A percentile compares a stretch with the other conserved stretches of the same genome.
These are phyloP conservation scores for Akanthomyces muscarius DNA, from an alignment of 2,329 filamentous ascomycete species.

Conservation along the genomic window DNA sequence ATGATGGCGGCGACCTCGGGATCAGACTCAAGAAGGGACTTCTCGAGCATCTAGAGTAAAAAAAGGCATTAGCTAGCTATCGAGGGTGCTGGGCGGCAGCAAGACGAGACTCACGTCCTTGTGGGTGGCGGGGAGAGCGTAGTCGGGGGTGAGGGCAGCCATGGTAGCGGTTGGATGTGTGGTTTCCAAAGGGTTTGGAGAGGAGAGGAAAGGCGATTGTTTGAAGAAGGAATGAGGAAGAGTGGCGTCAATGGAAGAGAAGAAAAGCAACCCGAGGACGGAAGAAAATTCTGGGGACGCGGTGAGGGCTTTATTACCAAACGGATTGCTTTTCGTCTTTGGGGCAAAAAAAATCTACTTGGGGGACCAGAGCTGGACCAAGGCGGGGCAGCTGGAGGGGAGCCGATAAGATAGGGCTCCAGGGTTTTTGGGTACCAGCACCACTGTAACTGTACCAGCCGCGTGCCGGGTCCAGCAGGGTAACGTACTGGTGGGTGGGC, in stretches of 20 bases:
- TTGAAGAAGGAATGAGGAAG: slow-evolving; percentile 14
- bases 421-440: neutral
- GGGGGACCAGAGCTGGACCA: neutral
- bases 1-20: slow-evolving; percentile 95
- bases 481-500: neutral
- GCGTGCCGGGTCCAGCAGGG: neutral
- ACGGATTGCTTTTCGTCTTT: slow-evolving; percentile 9
- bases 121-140: slow-evolving; percentile 52
- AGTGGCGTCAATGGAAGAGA: slow-evolving; percentile 1
- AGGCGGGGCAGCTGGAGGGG: slow-evolving; percentile 10
- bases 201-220: neutral
- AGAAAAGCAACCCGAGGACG: slow-evolving; percentile 1
- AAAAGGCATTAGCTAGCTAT: slow-evolving; percentile 25
- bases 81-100: slow-evolving; percentile 6
- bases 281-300: slow-evolving; percentile 9
- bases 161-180: slow-evolving; percentile 30
- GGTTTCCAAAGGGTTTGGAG: slow-evolving; percentile 12
- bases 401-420: slow-evolving; percentile 10
- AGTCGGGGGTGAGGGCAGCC: slow-evolving; percentile 41
- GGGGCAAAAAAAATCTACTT: slow-evolving; percentile 9
- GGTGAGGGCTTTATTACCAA: slow-evolving; percentile 16
- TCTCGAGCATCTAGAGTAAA: slow-evolving; percentile 78
- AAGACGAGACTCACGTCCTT: slow-evolving; percentile 44
- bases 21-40: slow-evolving; percentile 84
- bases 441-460: neutral